Evolutionary conservation across 371 early-diverging fungal genomes (phyloP).

Genomic region (Actinomortierella wolfii): DNA sequence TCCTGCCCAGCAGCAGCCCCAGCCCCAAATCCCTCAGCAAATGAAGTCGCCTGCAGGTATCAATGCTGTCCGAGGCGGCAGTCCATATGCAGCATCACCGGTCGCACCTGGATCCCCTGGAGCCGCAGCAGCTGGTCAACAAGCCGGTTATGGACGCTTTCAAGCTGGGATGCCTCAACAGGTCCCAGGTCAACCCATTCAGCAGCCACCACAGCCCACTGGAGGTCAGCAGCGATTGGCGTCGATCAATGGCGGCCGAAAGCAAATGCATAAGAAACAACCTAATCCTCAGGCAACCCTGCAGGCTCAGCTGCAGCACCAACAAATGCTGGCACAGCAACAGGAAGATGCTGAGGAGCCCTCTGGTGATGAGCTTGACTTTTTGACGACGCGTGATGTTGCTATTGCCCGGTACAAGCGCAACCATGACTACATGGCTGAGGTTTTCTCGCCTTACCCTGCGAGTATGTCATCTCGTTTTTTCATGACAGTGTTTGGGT

Average conservation of each 20-base stretch:
- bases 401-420: conserved; percentile 81
- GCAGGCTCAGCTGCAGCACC: conserved; percentile 32
- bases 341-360: conserved; percentile 46
- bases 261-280: conserved; percentile 36
- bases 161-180: too few species aligned
- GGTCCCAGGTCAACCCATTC: neutral
- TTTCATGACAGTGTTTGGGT: neutral
- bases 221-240: conserved; percentile 19
- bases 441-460: conserved; percentile 76
- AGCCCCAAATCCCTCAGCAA: conserved; percentile 4
- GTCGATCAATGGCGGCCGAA: conserved; percentile 22
- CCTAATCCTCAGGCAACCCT: conserved; percentile 27
- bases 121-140: conserved; percentile 29
- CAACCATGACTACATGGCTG: conserved; percentile 79
- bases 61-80: conserved; percentile 2
- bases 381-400: conserved; percentile 66
- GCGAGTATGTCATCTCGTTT: conserved; percentile 44
- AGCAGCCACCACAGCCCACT: conserved; percentile 16
- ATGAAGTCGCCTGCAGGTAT: conserved; percentile 13
- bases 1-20: conserved; percentile 19
- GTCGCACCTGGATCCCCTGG: conserved; percentile 17
- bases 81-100: conserved; percentile 16
- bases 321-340: conserved; percentile 24
- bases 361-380: conserved; percentile 71
- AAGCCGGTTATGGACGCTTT: neutral